phyloP scores from a whole-genome alignment of 306 rosid species.

The Vigna unguiculata region DNA sequence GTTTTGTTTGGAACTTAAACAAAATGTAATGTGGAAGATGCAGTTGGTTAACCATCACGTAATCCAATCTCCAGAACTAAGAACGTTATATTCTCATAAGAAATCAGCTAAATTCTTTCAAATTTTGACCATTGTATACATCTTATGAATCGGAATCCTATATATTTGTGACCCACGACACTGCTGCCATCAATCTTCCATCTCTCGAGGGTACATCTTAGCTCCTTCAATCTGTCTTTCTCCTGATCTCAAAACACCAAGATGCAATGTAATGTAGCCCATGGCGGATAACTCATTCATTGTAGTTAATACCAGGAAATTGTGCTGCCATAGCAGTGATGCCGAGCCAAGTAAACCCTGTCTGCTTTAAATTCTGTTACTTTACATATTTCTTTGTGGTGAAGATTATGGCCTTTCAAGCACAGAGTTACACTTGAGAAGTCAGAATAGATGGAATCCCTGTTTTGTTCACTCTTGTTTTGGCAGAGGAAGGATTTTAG shows the following conservation, averaged over 20 bases:
- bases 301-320: background rate
- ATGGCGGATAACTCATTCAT: background rate
- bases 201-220: background rate
- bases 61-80: slow-evolving; percentile 3
- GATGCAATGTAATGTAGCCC: background rate
- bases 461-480: background rate
- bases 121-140: background rate
- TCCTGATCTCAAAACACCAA: background rate
- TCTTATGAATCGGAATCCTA: no score
- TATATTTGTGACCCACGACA: background rate
- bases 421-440: background rate
- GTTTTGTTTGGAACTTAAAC: slow-evolving; percentile 4
- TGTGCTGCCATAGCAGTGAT: background rate
- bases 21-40: slow-evolving; percentile 14
- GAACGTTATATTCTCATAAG: no score
- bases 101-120: background rate
- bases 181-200: background rate
- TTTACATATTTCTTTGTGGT: background rate
- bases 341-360: background rate
- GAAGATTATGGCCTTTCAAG: background rate
- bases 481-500: background rate
- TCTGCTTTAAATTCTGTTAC: background rate
- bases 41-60: background rate
- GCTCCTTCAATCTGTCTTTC: background rate
- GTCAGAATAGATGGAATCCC: background rate